These are phyloP conservation scores for Fusarium sp. DNA, from an alignment of 2,329 filamentous ascomycete genomes.

Conservation along the genomic window DNA sequence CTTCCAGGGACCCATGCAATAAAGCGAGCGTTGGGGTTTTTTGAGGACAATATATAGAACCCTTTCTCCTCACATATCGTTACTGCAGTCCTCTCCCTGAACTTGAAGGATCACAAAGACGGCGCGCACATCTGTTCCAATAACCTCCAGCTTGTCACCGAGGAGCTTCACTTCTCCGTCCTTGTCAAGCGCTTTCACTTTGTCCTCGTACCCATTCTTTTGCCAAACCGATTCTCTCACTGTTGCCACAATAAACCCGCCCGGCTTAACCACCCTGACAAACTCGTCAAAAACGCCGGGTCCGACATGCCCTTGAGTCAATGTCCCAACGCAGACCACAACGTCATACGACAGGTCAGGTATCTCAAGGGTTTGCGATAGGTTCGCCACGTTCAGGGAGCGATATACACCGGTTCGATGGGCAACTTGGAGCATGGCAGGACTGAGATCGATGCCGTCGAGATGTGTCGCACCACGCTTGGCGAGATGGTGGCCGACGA, in stretches of 20 bases:
- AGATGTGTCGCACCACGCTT: constrained; percentile 54
- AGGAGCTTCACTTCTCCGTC: not conserved
- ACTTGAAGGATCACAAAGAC: constrained; percentile 21
- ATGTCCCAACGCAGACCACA: constrained; percentile 63
- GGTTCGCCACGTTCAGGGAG: constrained; percentile 54
- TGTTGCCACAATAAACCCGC: constrained; percentile 60
- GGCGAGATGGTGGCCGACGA: constrained; percentile 59
- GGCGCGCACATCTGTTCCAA: constrained; percentile 23
- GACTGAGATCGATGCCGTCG: constrained; percentile 62
- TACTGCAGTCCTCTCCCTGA: not conserved
- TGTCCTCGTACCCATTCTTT: constrained; percentile 56
- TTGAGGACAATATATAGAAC: no score
- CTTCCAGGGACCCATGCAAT: no score
- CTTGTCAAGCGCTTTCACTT: constrained; percentile 48
- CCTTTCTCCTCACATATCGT: no score
- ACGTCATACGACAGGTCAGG: constrained; percentile 57
- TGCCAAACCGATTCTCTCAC: constrained; percentile 61
- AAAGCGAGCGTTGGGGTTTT: no score
- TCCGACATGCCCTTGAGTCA: constrained; percentile 64
- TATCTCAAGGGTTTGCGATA: constrained; percentile 54
- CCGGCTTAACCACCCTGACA: constrained; percentile 55
- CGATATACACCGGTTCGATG: constrained; percentile 56
- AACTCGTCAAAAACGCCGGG: constrained; percentile 60
- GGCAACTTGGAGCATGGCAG: constrained; percentile 62
- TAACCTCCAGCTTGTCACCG: not conserved